Evolutionary conservation across 106 monocot species (phyloP).

Genomic region (Apostasia shenzhenica): DNA sequence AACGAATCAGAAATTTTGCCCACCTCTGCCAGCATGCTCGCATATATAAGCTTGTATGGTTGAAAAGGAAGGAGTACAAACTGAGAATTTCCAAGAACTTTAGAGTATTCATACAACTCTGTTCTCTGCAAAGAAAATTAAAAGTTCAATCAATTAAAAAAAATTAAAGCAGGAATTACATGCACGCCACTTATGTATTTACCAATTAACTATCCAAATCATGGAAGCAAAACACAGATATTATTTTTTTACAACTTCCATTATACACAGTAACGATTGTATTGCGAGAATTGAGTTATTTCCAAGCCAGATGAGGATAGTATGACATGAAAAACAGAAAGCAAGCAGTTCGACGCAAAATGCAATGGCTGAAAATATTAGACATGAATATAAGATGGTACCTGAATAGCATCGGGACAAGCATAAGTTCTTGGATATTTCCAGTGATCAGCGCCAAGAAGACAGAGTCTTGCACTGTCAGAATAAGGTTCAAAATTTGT

Average conservation of each 20-base stretch:
- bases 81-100: slow-evolving; percentile 91
- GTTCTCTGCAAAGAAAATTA: slow-evolving; percentile 50
- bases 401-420: slow-evolving; percentile 87
- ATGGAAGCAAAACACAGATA: too few relatives aligned
- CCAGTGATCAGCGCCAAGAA: slow-evolving; percentile 92
- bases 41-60: slow-evolving; percentile 91
- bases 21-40: slow-evolving; percentile 86
- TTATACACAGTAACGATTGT: too few relatives aligned
- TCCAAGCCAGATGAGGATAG: too few relatives aligned
- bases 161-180: background rate
- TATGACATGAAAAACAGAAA: background rate
- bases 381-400: slow-evolving; percentile 7
- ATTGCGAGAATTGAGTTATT: too few relatives aligned
- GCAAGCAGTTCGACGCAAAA: background rate
- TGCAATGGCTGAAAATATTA: too few relatives aligned
- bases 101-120: slow-evolving; percentile 87
- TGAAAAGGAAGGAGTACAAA: slow-evolving; percentile 71
- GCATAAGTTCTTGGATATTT: slow-evolving; percentile 82
- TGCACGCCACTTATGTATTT: too few relatives aligned
- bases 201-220: too few relatives aligned
- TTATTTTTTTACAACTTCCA: too few relatives aligned
- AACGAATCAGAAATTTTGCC: slow-evolving; percentile 85
- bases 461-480: slow-evolving; percentile 78
- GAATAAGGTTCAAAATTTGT: slow-evolving; percentile 69
- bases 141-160: background rate